phyloP scores from a whole-genome alignment of 1,284 basidiomycete species.

The Peniophora sp. region DNA sequence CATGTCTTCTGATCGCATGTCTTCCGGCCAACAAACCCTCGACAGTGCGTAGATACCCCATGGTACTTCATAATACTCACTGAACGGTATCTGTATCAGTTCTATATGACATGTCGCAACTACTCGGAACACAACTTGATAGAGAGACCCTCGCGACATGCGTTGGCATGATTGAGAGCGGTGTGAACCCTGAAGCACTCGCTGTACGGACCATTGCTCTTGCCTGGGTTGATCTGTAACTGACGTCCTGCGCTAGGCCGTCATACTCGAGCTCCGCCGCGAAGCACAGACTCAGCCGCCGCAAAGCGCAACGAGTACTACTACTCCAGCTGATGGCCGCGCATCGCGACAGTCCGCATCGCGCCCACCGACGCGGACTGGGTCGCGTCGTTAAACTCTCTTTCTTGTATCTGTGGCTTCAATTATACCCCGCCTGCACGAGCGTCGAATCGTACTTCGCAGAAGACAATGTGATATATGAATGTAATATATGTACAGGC shows the following conservation, averaged over 20 bases:
- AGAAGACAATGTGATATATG: no score
- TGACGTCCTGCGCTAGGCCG: slow-evolving; percentile 39
- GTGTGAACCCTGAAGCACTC: slow-evolving; percentile 79
- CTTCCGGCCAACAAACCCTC: slow-evolving; percentile 71
- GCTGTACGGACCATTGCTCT: slow-evolving; percentile 48
- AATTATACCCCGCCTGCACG: no score
- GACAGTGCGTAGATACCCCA: slow-evolving; percentile 51
- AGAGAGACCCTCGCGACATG: slow-evolving; percentile 78
- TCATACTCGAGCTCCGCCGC: slow-evolving; percentile 66
- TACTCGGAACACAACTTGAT: slow-evolving; percentile 77
- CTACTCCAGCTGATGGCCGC: not conserved
- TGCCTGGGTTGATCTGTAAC: not conserved
- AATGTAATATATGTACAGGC: no score
- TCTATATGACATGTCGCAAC: slow-evolving; percentile 74
- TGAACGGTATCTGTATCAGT: slow-evolving; percentile 33
- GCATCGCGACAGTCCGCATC: slow-evolving; percentile 1
- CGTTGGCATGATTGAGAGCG: slow-evolving; percentile 77
- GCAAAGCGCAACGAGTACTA: no score
- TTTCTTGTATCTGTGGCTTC: no score
- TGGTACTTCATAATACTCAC: slow-evolving; percentile 4
- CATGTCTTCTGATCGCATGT: slow-evolving; percentile 47
- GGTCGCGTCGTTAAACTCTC: not conserved
- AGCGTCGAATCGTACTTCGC: no score
- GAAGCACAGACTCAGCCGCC: slow-evolving; percentile 29
- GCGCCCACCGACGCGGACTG: not conserved